Evolutionary conservation across 148 eudicot genomes (phyloP), one percentile per base, ranked within the genome.

Genomic region (Linanthus parryae): DNA sequence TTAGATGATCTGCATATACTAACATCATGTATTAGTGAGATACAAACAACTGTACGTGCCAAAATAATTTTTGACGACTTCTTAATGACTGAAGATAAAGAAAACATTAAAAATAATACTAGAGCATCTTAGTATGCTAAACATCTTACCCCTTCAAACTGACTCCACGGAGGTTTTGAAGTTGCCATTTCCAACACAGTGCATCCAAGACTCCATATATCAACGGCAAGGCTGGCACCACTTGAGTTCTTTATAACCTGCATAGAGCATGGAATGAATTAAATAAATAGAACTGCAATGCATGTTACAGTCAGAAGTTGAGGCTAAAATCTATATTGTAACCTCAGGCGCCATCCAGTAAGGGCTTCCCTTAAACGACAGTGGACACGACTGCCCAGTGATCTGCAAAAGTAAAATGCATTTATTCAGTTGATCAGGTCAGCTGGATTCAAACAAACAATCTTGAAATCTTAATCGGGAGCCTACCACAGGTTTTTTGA

Each of bases 281-380:
- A n/a, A n/a, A n/a, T n/a, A 35, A 42, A 45, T 49, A 27, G 17
- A 34, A 27, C 1, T 18, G 19, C 35, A 48, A 10, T 29, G 14
- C 39, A 16, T 22, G 21, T 30, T 9, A 45, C 30, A 15, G 23
- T 48, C 50, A n/a, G n/a, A n/a, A n/a, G n/a, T n/a, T n/a, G n/a
- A n/a, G n/a, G n/a, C n/a, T n/a, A n/a, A n/a, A n/a, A n/a, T n/a
- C n/a, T n/a, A n/a, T n/a, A 45, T 59, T 14, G 79, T 52, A 14
- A 89, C 97, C 95, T 89, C 97, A 25, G 97, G 97, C 41, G 98
- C 98, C 98, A 92, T 92, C 98, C 98, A 92, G 58, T 92, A 84
- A 35, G 98, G 98, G 58, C 98, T 87, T 64, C 94, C 98, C 67
- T 86, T 91, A 46, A 91, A 76, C 44, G 98, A 91, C 61, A 83